Evolutionary conservation across 495 filamentous ascomycete species (phyloP).

Genomic region (Hyphodiscus hymeniophilus): DNA sequence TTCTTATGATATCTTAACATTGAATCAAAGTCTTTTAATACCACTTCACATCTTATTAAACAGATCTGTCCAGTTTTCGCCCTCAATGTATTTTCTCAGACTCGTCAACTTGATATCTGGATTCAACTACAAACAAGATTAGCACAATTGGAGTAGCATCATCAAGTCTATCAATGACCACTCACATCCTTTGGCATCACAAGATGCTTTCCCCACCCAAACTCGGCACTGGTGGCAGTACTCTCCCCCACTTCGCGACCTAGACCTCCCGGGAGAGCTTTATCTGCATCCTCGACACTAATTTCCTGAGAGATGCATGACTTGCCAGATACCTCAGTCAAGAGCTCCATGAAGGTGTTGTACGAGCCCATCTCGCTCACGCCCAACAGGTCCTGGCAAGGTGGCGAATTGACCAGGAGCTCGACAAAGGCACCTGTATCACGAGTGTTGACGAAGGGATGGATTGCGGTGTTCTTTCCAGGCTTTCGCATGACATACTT

Average conservation of each 20-base stretch:
- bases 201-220: constrained; percentile 17
- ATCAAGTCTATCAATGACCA: neutral
- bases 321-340: constrained; percentile 7
- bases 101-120: constrained; percentile 6
- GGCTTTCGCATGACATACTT: constrained; percentile 7
- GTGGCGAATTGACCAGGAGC: constrained; percentile 6
- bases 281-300: constrained; percentile 7
- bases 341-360: constrained; percentile 10
- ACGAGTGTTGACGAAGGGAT: constrained; percentile 9
- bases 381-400: constrained; percentile 11
- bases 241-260: constrained; percentile 14
- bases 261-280: constrained; percentile 12
- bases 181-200: constrained; percentile 18
- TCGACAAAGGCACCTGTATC: constrained; percentile 13
- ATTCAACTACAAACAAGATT: constrained; percentile 6
- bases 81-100: constrained; percentile 13
- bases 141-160: constrained; percentile 5
- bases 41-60: constrained; percentile 5
- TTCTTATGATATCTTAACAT: no score
- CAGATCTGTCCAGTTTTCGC: constrained; percentile 10
- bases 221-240: constrained; percentile 14
- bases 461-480: neutral
- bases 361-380: constrained; percentile 13
- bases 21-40: no score
- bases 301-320: constrained; percentile 1